Evolutionary conservation across 805 yeast species (phyloP).

Genomic region (Wickerhamomyces mucosus): DNA sequence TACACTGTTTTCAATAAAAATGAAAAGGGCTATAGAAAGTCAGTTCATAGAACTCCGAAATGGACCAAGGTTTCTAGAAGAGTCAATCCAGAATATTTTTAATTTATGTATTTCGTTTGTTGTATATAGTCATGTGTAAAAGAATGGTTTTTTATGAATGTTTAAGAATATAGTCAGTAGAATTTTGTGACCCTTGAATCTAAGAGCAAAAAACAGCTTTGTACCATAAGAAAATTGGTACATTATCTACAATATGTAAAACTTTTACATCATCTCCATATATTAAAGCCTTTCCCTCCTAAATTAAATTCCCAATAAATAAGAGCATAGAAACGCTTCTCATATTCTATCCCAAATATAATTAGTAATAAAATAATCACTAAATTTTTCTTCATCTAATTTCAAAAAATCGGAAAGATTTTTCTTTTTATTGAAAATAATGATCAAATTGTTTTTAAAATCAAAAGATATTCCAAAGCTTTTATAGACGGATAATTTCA

Average conservation of each 20-base stretch:
- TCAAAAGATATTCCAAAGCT: slow-evolving; percentile 49
- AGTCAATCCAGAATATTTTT: slow-evolving; percentile 49
- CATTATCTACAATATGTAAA: too few relatives aligned
- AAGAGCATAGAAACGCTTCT: slow-evolving; percentile 1
- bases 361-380: slow-evolving; percentile 63
- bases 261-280: too few relatives aligned
- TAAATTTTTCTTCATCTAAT: slow-evolving; percentile 40
- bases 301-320: neutral
- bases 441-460: slow-evolving; percentile 29
- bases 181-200: too few relatives aligned
- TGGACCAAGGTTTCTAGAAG: slow-evolving; percentile 84
- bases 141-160: too few relatives aligned
- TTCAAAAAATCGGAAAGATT: slow-evolving; percentile 41
- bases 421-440: slow-evolving; percentile 39
- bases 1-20: slow-evolving; percentile 78
- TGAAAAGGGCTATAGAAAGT: slow-evolving; percentile 74
- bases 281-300: too few relatives aligned
- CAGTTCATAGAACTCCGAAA: slow-evolving; percentile 79
- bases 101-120: slow-evolving; percentile 1
- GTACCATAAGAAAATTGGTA: too few relatives aligned
- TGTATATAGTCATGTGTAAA: too few relatives aligned
- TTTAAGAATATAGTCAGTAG: too few relatives aligned
- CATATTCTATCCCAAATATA: slow-evolving; percentile 65
- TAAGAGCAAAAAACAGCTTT: too few relatives aligned
- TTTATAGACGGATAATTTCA: slow-evolving; percentile 52